A percentile compares a stretch with the other conserved stretches of the same genome.
Conservation (phyloP, 495 filamentous ascomycete species). For the Talaromyces ruber region DNA sequence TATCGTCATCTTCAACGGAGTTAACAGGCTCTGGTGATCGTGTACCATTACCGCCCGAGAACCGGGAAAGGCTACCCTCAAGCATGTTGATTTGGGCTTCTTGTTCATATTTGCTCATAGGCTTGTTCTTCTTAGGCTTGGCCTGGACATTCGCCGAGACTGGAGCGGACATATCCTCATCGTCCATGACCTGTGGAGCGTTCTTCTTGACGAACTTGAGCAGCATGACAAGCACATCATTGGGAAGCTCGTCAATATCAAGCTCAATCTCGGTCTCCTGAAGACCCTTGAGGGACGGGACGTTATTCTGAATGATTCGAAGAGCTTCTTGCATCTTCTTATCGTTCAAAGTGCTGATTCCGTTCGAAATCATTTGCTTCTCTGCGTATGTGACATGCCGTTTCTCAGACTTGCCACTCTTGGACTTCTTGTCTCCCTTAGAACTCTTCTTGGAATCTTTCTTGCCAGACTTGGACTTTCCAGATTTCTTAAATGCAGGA, state of each 20-base stretch:
- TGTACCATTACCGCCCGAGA: conserved; percentile 30
- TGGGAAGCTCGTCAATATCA: conserved; percentile 77
- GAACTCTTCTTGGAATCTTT: conserved; percentile 44
- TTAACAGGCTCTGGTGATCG: conserved; percentile 31
- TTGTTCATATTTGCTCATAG: conserved; percentile 92
- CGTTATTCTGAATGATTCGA: conserved; percentile 84
- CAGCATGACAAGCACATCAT: conserved; percentile 65
- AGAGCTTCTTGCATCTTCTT: conserved; percentile 68
- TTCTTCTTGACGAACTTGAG: conserved; percentile 67
- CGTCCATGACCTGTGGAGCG: conserved; percentile 45
- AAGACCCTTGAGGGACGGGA: conserved; percentile 65
- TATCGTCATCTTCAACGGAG: conserved; percentile 40
- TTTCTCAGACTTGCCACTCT: conserved; percentile 36
- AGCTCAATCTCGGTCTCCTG: conserved; percentile 84
- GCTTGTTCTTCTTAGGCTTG: conserved; percentile 95
- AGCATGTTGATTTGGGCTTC: conserved; percentile 80
- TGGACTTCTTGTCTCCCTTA: conserved; percentile 45
- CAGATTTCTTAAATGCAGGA: conserved; percentile 47
- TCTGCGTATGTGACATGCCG: conserved; percentile 60
- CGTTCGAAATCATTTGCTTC: conserved; percentile 78
- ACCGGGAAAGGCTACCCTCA: conserved; percentile 44
- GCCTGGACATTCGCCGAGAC: conserved; percentile 40
- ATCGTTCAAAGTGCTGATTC: conserved; percentile 66
- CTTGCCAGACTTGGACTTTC: conserved; percentile 44
- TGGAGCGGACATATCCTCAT: conserved; percentile 24